Evolutionary conservation across 2,329 filamentous ascomycete species (phyloP).

Genomic region (Dothiorella sarmentorum): DNA sequence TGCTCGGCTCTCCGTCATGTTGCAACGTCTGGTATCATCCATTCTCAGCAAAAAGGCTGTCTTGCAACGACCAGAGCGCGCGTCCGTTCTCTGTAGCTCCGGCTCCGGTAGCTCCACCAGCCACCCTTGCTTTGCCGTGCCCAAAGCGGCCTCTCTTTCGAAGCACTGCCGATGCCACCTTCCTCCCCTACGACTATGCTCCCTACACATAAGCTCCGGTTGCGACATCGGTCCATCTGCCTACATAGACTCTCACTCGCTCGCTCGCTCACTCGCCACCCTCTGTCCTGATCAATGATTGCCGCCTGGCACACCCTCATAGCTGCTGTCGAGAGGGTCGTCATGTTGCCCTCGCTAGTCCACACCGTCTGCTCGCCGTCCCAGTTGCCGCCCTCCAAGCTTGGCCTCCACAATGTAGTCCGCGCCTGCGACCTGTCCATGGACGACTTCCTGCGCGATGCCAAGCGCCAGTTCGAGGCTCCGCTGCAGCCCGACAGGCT

Average conservation of each 20-base stretch:
- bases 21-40: slow-evolving; percentile 17
- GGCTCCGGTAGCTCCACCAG: slow-evolving; percentile 7
- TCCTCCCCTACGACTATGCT: slow-evolving; percentile 26
- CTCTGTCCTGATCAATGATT: neutral
- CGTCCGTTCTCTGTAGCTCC: neutral
- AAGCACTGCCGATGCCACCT: slow-evolving; percentile 38
- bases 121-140: slow-evolving; percentile 11
- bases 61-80: slow-evolving; percentile 3
- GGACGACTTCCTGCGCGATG: slow-evolving; percentile 46
- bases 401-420: slow-evolving; percentile 36
- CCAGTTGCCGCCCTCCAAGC: slow-evolving; percentile 28
- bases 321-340: neutral
- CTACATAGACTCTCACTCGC: no score
- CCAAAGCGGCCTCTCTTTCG: neutral
- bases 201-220: slow-evolving; percentile 35
- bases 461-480: slow-evolving; percentile 43
- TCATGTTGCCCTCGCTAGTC: slow-evolving; percentile 40
- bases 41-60: slow-evolving; percentile 11
- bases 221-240: slow-evolving; percentile 38
- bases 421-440: slow-evolving; percentile 43
- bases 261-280: no score
- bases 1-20: slow-evolving; percentile 15
- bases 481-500: slow-evolving; percentile 41
- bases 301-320: slow-evolving; percentile 1
- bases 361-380: slow-evolving; percentile 33